These are phyloP conservation scores for Calonectria leucothoes DNA, from an alignment of 2,329 filamentous ascomycete species.

Conservation along the genomic window DNA sequence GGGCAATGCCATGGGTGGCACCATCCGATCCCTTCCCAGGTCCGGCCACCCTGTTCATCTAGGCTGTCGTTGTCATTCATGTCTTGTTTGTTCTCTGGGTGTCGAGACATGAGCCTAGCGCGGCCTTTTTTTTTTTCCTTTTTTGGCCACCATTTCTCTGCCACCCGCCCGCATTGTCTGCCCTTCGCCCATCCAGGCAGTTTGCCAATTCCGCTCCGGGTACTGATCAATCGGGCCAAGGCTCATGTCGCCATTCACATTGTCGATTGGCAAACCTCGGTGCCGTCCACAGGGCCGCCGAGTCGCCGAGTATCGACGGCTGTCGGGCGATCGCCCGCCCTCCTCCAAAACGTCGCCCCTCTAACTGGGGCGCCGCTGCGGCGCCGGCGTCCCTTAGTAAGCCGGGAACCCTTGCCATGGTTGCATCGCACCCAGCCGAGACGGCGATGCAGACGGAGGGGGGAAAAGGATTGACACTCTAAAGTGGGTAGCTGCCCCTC, in stretches of 20 bases:
- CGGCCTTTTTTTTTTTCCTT: too few relatives aligned
- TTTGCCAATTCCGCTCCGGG: too few relatives aligned
- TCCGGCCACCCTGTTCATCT: background rate
- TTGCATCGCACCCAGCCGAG: background rate
- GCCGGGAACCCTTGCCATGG: background rate
- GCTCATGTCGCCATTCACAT: background rate
- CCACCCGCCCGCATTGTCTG: too few relatives aligned
- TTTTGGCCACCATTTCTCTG: too few relatives aligned
- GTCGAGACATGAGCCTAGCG: background rate
- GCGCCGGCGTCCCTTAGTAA: slow-evolving; percentile 7
- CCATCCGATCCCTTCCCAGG: background rate
- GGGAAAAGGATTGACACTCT: too few relatives aligned
- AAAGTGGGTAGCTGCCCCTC: too few relatives aligned
- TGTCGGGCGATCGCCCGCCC: slow-evolving; percentile 45
- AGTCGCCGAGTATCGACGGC: slow-evolving; percentile 34
- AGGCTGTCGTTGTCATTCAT: background rate
- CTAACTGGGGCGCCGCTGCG: slow-evolving; percentile 2
- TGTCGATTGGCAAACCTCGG: slow-evolving; percentile 4
- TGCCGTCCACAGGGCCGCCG: slow-evolving; percentile 24
- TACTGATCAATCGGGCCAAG: background rate
- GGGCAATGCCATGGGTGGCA: background rate
- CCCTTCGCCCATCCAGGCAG: too few relatives aligned
- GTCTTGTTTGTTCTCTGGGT: background rate
- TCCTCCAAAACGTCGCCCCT: background rate
- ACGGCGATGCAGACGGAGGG: background rate